Evolutionary conservation across 331 rosid genomes (phyloP).

Genomic region (Saraca asoca): DNA sequence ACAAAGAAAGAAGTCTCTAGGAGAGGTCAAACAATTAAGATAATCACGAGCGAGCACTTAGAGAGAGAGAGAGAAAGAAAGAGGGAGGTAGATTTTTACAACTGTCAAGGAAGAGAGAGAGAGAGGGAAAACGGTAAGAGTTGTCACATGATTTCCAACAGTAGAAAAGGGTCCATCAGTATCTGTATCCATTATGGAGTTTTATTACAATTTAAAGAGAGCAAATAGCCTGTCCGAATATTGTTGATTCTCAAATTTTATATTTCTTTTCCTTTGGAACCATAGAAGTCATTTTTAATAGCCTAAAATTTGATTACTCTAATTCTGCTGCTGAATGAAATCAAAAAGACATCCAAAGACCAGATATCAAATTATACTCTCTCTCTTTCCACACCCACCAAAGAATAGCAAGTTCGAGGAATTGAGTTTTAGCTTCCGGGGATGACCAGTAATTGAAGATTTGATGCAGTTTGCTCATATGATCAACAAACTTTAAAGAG

Average conservation of each 20-base stretch:
- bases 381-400: not conserved
- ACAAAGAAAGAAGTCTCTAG: conserved; percentile 22
- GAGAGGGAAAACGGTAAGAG: conserved; percentile 32
- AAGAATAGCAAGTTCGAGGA: conserved; percentile 22
- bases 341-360: conserved; percentile 37
- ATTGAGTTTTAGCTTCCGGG: conserved; percentile 13
- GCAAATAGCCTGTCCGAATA: conserved; percentile 53
- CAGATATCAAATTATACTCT: conserved; percentile 19
- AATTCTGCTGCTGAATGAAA: conserved; percentile 39
- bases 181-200: conserved; percentile 60
- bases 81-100: conserved; percentile 44
- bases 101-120: conserved; percentile 44
- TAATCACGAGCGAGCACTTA: conserved; percentile 46
- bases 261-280: conserved; percentile 3
- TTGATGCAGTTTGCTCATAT: not conserved
- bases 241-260: conserved; percentile 36
- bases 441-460: not conserved
- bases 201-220: conserved; percentile 52
- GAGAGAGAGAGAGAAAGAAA: conserved; percentile 14
- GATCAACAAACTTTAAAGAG: conserved; percentile 24
- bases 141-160: conserved; percentile 66
- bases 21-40: conserved; percentile 52
- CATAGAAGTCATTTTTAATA: conserved; percentile 33
- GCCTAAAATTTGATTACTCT: conserved; percentile 38
- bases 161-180: conserved; percentile 53